Percentiles rank a stretch among this genome's conserved stretches.
Conservation (phyloP, 768 basidiomycete species). For the Saitozyma sp. region DNA sequence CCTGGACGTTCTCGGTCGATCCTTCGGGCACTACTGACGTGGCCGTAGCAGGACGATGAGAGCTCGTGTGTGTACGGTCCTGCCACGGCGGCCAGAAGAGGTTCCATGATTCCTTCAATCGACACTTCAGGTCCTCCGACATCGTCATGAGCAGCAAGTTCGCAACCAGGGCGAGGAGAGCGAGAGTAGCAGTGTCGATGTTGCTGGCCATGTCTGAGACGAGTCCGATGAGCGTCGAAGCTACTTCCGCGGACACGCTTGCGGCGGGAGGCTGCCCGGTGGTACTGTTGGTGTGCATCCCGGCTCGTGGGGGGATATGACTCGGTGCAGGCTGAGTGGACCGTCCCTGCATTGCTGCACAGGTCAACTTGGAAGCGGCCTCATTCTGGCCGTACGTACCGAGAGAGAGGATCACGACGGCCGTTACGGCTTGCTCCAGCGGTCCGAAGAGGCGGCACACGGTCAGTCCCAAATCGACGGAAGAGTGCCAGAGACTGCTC, state of each 20-base stretch:
- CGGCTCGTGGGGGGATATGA: too few relatives aligned
- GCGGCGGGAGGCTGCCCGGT: neutral
- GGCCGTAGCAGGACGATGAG: neutral
- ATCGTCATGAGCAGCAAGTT: conserved; percentile 19
- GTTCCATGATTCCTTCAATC: conserved; percentile 27
- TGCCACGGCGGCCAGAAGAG: conserved; percentile 43
- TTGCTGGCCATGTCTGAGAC: neutral
- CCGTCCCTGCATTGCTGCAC: too few relatives aligned
- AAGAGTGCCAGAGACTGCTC: neutral
- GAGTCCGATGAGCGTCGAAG: neutral
- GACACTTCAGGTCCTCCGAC: conserved; percentile 12
- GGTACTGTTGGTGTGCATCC: neutral
- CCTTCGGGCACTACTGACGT: neutral
- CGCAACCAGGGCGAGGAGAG: conserved; percentile 10
- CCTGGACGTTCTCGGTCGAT: neutral
- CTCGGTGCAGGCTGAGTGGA: too few relatives aligned
- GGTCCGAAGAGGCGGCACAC: conserved; percentile 36
- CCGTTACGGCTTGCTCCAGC: conserved; percentile 34
- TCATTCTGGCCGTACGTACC: conserved; percentile 18
- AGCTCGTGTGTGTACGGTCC: conserved; percentile 10
- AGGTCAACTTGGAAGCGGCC: too few relatives aligned
- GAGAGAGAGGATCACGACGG: conserved; percentile 29
- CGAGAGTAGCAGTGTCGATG: conserved; percentile 11
- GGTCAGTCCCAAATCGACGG: neutral
- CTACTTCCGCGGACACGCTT: neutral